Conservation (phyloP, 257 asterid genomes). For the Solanum ahanhuiri region DNA sequence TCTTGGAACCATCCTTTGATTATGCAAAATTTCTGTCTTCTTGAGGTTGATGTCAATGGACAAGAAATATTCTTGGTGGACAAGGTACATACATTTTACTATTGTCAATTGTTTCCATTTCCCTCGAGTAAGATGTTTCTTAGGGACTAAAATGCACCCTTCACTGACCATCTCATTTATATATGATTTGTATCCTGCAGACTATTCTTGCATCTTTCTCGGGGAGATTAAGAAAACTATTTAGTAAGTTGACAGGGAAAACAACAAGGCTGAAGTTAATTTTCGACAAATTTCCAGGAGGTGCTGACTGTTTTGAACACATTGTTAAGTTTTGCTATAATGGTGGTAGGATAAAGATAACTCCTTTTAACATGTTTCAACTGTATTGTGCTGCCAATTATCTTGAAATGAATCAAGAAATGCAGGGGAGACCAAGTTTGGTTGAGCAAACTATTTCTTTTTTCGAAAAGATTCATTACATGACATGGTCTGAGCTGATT, state of each 20-base stretch:
- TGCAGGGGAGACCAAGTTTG: conserved; percentile 5
- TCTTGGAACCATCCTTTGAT: neutral
- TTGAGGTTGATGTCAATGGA: conserved; percentile 61
- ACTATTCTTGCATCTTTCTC: conserved; percentile 35
- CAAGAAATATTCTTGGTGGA: conserved; percentile 37
- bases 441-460: conserved; percentile 9
- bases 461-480: conserved; percentile 15
- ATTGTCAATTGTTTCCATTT: neutral
- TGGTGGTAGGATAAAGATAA: conserved; percentile 22
- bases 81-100: conserved; percentile 24
- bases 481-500: conserved; percentile 41
- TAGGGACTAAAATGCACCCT: neutral
- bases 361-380: conserved; percentile 28
- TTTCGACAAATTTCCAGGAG: conserved; percentile 60
- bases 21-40: conserved; percentile 25
- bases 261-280: conserved; percentile 26
- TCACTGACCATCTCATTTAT: neutral
- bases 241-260: conserved; percentile 12
- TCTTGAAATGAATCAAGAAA: conserved; percentile 29
- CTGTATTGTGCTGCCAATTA: conserved; percentile 38
- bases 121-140: neutral
- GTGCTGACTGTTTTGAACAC: conserved; percentile 48
- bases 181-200: conserved; percentile 21
- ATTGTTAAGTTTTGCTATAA: conserved; percentile 37
- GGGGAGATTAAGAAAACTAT: conserved; percentile 28